Evolutionary conservation across 2,329 filamentous ascomycete species (phyloP).

Genomic region (Paraconiothyrium brasiliense): DNA sequence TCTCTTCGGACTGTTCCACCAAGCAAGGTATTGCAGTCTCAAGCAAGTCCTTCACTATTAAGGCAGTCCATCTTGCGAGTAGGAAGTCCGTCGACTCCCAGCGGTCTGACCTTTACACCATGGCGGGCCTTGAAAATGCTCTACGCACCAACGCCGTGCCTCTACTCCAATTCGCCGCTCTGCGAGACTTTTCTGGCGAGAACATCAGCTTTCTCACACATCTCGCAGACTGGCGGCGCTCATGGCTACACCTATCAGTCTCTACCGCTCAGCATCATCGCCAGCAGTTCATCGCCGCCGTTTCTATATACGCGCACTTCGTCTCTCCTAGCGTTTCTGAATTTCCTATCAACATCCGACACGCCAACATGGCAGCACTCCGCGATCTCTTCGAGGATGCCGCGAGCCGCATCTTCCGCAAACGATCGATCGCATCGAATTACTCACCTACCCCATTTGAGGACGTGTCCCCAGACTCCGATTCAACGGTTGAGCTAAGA

Average conservation of each 20-base stretch:
- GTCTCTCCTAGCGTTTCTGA: slow-evolving; percentile 46
- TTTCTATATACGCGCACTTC: slow-evolving; percentile 45
- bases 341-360: slow-evolving; percentile 48
- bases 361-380: slow-evolving; percentile 38
- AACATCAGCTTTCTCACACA: slow-evolving; percentile 48
- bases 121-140: slow-evolving; percentile 46
- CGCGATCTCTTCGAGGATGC: slow-evolving; percentile 37
- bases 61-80: slow-evolving; percentile 18
- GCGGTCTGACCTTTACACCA: slow-evolving; percentile 45
- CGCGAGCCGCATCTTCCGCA: slow-evolving; percentile 33
- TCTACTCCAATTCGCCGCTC: slow-evolving; percentile 43
- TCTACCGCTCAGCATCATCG: slow-evolving; percentile 35
- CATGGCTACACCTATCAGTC: slow-evolving; percentile 36
- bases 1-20: slow-evolving; percentile 16
- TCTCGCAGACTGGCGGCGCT: slow-evolving; percentile 44
- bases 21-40: slow-evolving; percentile 32
- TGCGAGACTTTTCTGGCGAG: slow-evolving; percentile 48
- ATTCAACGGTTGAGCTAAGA: slow-evolving; percentile 30
- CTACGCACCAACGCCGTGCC: slow-evolving; percentile 41
- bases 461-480: slow-evolving; percentile 25
- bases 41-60: slow-evolving; percentile 23
- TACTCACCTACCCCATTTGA: slow-evolving; percentile 44
- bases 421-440: slow-evolving; percentile 27
- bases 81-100: slow-evolving; percentile 37
- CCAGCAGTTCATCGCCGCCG: slow-evolving; percentile 40